Base-by-base conservation (phyloP, 1,284 basidiomycete species). In the Pascua guehoae region DNA sequence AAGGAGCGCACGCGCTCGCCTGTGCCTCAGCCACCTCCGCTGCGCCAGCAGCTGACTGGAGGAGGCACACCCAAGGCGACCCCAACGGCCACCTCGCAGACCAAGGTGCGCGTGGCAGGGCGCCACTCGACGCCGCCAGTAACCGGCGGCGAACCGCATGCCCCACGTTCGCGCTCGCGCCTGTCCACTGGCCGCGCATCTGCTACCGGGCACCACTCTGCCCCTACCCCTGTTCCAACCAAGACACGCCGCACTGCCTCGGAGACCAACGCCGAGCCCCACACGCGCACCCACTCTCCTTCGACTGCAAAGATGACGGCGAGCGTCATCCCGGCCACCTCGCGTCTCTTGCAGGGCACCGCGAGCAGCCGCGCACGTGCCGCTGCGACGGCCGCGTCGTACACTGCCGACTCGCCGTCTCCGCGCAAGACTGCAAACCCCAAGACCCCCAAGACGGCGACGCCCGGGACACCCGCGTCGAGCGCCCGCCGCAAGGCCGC, bases 311-410 rank as follows among this genome's bases (percentile, higher is more conserved):
- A 32, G 24, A 32, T 7, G 24, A 32, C 24, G 3, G 24, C 24
- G 24, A 32, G 49, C 54, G 12, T 40, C 49, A 41, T 39, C 39
- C 1, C 41, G 12, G 43, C 49, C 9, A 52, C 46, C 12, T 55
- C 53, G 8, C 50, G 60, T 9, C 54, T 62, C 14, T 40, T 62
- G 48, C 60, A 58, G 56, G 60, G 60, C 15, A 62, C 60, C 0
- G 60, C 60, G 1, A 51, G 56, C 15, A 53, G 49, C 37, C 60
- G 60, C 12, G 60, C 60, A 12, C 56, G 60, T 5, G 60, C 56
- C 0, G 60, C 60, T 0, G 60, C 56, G 1, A 52, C 48, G 0
- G 48, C 48, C 14, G 47, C 51, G 7, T 8, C 43, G n/a, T 43
- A 18, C 15, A 46, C 40, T 32, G 24, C 24, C 24, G 24, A 32